Evolutionary conservation across 495 filamentous ascomycete genomes (phyloP), one percentile per base, ranked within the genome.

Genomic region (Achaetomiella virescens): DNA sequence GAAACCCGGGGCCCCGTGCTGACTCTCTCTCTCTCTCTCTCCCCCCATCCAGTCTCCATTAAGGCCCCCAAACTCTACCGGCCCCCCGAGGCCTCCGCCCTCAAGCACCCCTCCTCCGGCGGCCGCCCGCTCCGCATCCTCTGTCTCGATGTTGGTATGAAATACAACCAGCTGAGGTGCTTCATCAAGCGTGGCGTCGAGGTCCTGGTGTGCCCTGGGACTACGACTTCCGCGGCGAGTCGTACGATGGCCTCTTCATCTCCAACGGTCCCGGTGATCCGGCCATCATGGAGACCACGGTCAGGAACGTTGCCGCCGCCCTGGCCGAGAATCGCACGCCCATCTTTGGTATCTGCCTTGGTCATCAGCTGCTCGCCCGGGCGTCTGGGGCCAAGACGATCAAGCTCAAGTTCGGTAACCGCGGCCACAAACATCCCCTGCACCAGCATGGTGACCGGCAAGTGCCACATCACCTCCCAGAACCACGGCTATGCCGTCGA

Each of bases 341-440:
- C 14, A 85, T 98, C 31, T 97, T 98, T 61, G 93, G 91, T 67
- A 98, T 98, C 61, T 98, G 93, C 74, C 73, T 98, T 55, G 93
- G 93, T 48, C 93, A 98, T 67, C 93, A 97, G 72, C 78, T 98
- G 52, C 85, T 98, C 37, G 89, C 93, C 18, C 82, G 93, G 57
- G 90, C 93, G 24, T 86, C 90, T 20, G 93, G 93, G 50, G 93
- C 92, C 36, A 79, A 81, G 29, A 98, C 93, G 2, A 67, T 76
- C 54, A 98, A 98, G 75, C 95, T 98, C 88, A 96, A 96, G 78
- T 98, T 97, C 65, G 93, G 93, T 72, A 98, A 98, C 73, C 88
- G 93, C 63, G 93, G 93, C 36, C 91, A 96, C 77, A 98, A n/a
- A 98, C 68, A 97, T 98, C 66, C 93, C 93, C 24, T 97, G 93